Evolutionary conservation across 2,329 filamentous ascomycete genomes (phyloP).

Genomic region (Orbilia ellipsospora): DNA sequence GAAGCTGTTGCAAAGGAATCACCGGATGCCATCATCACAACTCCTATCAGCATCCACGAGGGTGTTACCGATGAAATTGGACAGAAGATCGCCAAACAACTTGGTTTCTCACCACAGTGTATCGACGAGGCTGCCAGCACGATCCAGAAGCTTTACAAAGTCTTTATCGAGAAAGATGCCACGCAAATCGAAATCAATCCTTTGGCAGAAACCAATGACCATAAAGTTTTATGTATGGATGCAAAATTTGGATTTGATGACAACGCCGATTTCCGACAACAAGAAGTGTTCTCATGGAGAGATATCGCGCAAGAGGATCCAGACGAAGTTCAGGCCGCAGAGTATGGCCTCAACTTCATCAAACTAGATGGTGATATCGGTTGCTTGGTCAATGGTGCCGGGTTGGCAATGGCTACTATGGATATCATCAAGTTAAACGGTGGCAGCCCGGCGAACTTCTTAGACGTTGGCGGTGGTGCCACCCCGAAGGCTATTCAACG

Average conservation of each 20-base stretch:
- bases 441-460: constrained; percentile 95
- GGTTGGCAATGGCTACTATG: constrained; percentile 99
- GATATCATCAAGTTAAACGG: constrained; percentile 99
- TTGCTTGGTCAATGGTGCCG: constrained; percentile 96
- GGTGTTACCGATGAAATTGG: constrained; percentile 97
- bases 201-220: constrained; percentile 95
- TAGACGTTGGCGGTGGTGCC: constrained; percentile 97
- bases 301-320: constrained; percentile 95
- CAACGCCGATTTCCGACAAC: constrained; percentile 97
- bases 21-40: constrained; percentile 94
- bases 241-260: constrained; percentile 99
- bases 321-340: constrained; percentile 95
- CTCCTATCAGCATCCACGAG: constrained; percentile 89
- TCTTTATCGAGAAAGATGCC: constrained; percentile 98
- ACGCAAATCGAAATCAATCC: constrained; percentile 99
- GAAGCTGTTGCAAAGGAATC: constrained; percentile 98
- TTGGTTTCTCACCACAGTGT: constrained; percentile 98
- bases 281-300: constrained; percentile 93
- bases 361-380: constrained; percentile 99
- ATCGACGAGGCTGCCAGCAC: constrained; percentile 93
- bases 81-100: constrained; percentile 84
- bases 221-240: constrained; percentile 99
- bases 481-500: constrained; percentile 96
- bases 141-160: constrained; percentile 98
- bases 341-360: constrained; percentile 98